Evolutionary conservation across 805 yeast genomes (phyloP), one percentile per base, ranked within the genome.

Genomic region (Metschnikowia picachoensis): DNA sequence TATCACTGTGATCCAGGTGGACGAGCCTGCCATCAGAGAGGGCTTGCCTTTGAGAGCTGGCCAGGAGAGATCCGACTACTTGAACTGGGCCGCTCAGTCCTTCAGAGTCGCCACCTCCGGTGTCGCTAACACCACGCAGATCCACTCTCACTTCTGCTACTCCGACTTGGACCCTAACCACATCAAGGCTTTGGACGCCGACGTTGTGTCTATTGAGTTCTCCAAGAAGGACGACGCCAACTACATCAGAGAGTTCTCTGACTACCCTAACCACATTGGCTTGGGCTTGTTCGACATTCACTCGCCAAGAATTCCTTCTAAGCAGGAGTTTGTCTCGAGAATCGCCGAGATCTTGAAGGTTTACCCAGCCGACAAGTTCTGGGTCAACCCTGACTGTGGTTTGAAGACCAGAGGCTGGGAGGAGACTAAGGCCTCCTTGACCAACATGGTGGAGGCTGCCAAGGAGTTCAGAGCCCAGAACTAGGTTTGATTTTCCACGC

Each of bases 311-410:
- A 88, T 94, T 65, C 99, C 99, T 66, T 91, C 99, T 50, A 87
- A 85, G 78, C 90, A 87, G 72, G 99, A 94, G 79, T 92, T 94
- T 76, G 84, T 89, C 72, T 76, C 84, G 69, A 90, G 97, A 79
- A 88, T 94, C 67, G 83, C 82, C 68, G 94, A 89, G 72, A 91
- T 94, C 78, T 79, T 94, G 76, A 89, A 90, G 80, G 94, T 87
- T 52, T 92, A 92, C 82, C 97, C 97, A 72, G 95, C 94, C 69
- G 88, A 87, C 74, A 92, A 91, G 76, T 87, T 94, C 83, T 94
- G 99, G 99, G 95, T 94, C 70, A 94, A 94, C 95, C 99, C 99
- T 68, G 99, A 94, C 80, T 94, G 99, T 84, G 99, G 99, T 83
- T 84, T 94, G 75, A 94, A 94, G 87, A 94, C 99, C 73, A 91